Conservation (phyloP, 176 grass and related monocot genomes). For the Avena atlantica region DNA sequence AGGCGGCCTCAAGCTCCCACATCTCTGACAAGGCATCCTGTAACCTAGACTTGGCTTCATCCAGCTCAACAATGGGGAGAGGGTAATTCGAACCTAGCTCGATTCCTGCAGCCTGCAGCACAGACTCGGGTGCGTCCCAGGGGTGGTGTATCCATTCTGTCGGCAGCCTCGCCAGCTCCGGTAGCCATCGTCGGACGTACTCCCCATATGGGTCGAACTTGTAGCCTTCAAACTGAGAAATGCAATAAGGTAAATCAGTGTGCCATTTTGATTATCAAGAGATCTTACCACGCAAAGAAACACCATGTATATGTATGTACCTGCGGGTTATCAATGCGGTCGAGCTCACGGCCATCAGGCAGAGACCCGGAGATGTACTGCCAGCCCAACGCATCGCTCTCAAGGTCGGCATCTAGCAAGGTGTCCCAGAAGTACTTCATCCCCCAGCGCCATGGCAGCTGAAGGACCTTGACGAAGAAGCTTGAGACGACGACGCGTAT, state of each 20-base stretch:
- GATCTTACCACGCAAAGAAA: conserved; percentile 44
- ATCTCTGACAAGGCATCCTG: conserved; percentile 80
- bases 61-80: conserved; percentile 75
- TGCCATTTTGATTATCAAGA: conserved; percentile 37
- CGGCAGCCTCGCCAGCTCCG: conserved; percentile 86
- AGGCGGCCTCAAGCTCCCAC: conserved; percentile 92
- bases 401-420: conserved; percentile 94
- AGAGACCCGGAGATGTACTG: conserved; percentile 95
- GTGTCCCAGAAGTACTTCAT: conserved; percentile 99
- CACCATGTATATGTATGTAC: conserved; percentile 47
- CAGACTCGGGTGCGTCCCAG: conserved; percentile 87
- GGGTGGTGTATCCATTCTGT: conserved; percentile 99
- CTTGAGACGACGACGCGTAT: conserved; percentile 92
- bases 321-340: conserved; percentile 96
- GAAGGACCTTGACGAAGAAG: conserved; percentile 98
- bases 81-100: conserved; percentile 99
- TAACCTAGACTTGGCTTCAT: conserved; percentile 75
- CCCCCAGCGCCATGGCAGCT: conserved; percentile 97
- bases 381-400: conserved; percentile 97
- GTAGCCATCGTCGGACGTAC: conserved; percentile 93
- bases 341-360: conserved; percentile 90
- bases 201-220: conserved; percentile 89
- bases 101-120: conserved; percentile 89
- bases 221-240: conserved; percentile 87
- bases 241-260: conserved; percentile 40